phyloP scores from a whole-genome alignment of 1,284 basidiomycete genomes.

The Mycosarcoma mackinlayi region DNA sequence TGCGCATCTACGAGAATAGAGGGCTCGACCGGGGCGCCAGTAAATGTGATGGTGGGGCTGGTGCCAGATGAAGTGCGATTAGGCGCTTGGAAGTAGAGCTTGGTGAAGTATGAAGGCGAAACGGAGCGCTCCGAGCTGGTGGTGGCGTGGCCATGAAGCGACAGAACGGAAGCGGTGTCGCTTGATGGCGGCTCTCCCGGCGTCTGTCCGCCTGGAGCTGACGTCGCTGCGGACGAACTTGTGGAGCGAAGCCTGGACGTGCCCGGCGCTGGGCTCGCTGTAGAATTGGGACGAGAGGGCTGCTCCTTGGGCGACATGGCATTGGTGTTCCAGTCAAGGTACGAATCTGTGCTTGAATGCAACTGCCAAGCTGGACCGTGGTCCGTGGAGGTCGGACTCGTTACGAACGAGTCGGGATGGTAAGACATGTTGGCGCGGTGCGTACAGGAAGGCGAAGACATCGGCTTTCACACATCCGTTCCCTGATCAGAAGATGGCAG shows the following conservation, averaged over 20 bases:
- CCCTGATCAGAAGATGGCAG: not conserved
- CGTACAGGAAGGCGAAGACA: not conserved
- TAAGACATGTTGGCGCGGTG: conserved; percentile 34
- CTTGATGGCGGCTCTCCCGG: conserved; percentile 13
- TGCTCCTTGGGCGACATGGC: conserved; percentile 16
- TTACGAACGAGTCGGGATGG: conserved; percentile 25
- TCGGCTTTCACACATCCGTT: conserved; percentile 4
- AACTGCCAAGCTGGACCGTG: conserved; percentile 31
- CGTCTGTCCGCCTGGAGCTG: conserved; percentile 7
- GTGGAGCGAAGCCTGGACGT: conserved; percentile 25
- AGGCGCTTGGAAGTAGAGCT: conserved; percentile 36
- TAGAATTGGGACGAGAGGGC: conserved; percentile 1
- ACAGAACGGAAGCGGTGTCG: conserved; percentile 25
- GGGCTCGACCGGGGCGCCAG: conserved; percentile 29
- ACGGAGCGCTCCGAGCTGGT: conserved; percentile 28
- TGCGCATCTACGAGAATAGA: conserved; percentile 9
- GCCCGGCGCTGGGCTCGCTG: conserved; percentile 4
- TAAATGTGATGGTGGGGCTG: conserved; percentile 50
- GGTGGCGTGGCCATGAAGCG: conserved; percentile 32
- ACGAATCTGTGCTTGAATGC: conserved; percentile 49
- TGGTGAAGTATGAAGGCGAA: conserved; percentile 47
- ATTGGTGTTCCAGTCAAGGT: conserved; percentile 29
- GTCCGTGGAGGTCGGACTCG: conserved; percentile 16
- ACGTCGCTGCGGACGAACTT: conserved; percentile 13
- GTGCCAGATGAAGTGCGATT: conserved; percentile 26